Conservation (phyloP, 116 monocot species). For the Posidonia oceanica region DNA sequence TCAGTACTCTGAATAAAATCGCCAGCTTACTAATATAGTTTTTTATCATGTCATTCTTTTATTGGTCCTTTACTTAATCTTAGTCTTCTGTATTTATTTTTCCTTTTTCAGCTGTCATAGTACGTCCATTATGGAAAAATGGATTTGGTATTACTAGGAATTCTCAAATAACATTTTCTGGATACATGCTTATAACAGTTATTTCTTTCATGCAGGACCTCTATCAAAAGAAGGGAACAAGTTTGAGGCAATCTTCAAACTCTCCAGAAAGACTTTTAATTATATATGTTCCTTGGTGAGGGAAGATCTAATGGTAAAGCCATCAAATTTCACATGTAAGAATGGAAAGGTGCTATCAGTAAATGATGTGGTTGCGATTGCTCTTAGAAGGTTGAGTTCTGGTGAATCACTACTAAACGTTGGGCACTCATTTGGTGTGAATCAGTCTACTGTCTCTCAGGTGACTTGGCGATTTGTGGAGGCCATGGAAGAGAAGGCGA, state of each 20-base stretch:
- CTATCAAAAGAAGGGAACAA: conserved; percentile 40
- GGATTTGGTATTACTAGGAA: too few relatives aligned
- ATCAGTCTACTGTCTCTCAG: conserved; percentile 81
- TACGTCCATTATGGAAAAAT: too few relatives aligned
- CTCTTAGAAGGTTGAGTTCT: conserved; percentile 62
- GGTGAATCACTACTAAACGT: conserved; percentile 67
- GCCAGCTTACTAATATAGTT: too few relatives aligned
- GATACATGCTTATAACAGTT: background rate
- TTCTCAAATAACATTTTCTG: background rate
- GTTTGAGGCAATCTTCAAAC: conserved; percentile 78
- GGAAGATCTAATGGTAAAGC: conserved; percentile 47
- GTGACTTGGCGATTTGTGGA: conserved; percentile 91
- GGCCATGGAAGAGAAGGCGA: conserved; percentile 66
- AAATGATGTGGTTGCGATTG: conserved; percentile 69
- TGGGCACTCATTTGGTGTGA: conserved; percentile 53
- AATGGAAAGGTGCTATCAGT: conserved; percentile 42
- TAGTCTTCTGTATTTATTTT: too few relatives aligned
- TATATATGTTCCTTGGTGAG: conserved; percentile 69
- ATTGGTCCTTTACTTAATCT: too few relatives aligned
- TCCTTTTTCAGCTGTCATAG: too few relatives aligned
- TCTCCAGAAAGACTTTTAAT: conserved; percentile 78
- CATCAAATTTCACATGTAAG: conserved; percentile 33
- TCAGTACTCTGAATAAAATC: too few relatives aligned
- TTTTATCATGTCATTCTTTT: too few relatives aligned
- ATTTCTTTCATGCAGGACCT: conserved; percentile 26